Evolutionary conservation across 2,329 filamentous ascomycete species (phyloP).

Genomic region (Falciphora oryzae): DNA sequence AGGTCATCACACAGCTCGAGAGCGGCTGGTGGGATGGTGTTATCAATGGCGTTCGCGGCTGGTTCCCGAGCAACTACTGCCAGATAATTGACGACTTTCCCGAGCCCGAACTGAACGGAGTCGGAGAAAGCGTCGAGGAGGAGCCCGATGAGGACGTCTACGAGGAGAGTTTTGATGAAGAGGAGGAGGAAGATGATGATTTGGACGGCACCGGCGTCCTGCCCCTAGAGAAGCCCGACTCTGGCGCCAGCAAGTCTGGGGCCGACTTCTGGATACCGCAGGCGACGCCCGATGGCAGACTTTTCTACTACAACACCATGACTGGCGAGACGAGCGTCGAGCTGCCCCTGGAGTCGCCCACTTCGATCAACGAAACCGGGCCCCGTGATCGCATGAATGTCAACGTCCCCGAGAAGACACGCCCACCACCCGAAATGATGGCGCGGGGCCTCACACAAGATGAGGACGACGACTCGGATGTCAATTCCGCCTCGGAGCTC

Average conservation of each 20-base stretch:
- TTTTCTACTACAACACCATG: slow-evolving; percentile 98
- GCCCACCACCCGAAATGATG: slow-evolving; percentile 87
- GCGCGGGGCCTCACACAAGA: slow-evolving; percentile 74
- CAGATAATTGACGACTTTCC: slow-evolving; percentile 75
- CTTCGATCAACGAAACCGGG: slow-evolving; percentile 71
- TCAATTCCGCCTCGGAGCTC: slow-evolving; percentile 75
- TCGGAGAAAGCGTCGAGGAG: slow-evolving; percentile 51
- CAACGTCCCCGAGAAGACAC: slow-evolving; percentile 80
- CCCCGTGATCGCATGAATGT: slow-evolving; percentile 86
- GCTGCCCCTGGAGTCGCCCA: slow-evolving; percentile 84
- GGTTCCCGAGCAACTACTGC: slow-evolving; percentile 99
- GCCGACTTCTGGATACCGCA: slow-evolving; percentile 99
- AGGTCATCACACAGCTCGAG: slow-evolving; percentile 96
- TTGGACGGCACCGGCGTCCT: slow-evolving; percentile 38
- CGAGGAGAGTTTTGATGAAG: slow-evolving; percentile 62
- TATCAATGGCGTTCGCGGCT: slow-evolving; percentile 92
- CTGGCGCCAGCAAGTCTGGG: slow-evolving; percentile 63
- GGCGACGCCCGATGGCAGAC: slow-evolving; percentile 82
- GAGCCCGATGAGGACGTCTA: slow-evolving; percentile 64
- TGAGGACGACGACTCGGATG: slow-evolving; percentile 84
- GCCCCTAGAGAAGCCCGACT: slow-evolving; percentile 62
- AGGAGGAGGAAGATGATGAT: slow-evolving; percentile 52
- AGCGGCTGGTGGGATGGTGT: slow-evolving; percentile 99
- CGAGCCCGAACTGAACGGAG: slow-evolving; percentile 51
- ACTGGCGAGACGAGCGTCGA: slow-evolving; percentile 95